These are phyloP conservation scores for Fraxinus latifolia DNA, from an alignment of 305 asterid species.

Conservation along the genomic window DNA sequence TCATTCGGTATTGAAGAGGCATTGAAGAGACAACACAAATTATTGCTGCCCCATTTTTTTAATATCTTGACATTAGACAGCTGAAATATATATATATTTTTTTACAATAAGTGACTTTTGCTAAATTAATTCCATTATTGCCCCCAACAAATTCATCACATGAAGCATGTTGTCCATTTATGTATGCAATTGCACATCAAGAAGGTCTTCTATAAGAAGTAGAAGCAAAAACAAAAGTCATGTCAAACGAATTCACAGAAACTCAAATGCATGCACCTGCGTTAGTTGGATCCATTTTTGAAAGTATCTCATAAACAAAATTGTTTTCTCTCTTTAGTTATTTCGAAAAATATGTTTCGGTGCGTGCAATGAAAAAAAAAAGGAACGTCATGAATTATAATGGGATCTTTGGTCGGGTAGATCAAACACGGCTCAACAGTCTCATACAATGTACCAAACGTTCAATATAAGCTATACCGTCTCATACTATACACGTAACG, in stretches of 20 bases:
- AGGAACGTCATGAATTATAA: not conserved
- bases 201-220: not conserved
- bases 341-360: not conserved
- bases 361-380: not conserved
- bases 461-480: not conserved
- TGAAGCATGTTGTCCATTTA: not conserved
- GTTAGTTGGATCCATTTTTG: not conserved
- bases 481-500: not conserved
- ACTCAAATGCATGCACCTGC: not conserved
- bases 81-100: not conserved
- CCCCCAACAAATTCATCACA: not conserved
- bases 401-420: not conserved
- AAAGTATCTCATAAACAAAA: too few species aligned
- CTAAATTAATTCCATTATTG: not conserved
- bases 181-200: too few species aligned
- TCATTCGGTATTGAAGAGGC: conserved; percentile 7
- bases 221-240: too few species aligned
- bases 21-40: not conserved
- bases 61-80: not conserved
- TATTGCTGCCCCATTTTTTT: not conserved
- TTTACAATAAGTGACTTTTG: not conserved
- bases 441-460: not conserved
- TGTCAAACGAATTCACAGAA: not conserved
- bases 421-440: not conserved
- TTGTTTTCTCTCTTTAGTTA: not conserved